Evolutionary conservation across 2,329 filamentous ascomycete species (phyloP), one percentile per base, ranked within the genome.

Genomic region (Fusarium guadeloupense): DNA sequence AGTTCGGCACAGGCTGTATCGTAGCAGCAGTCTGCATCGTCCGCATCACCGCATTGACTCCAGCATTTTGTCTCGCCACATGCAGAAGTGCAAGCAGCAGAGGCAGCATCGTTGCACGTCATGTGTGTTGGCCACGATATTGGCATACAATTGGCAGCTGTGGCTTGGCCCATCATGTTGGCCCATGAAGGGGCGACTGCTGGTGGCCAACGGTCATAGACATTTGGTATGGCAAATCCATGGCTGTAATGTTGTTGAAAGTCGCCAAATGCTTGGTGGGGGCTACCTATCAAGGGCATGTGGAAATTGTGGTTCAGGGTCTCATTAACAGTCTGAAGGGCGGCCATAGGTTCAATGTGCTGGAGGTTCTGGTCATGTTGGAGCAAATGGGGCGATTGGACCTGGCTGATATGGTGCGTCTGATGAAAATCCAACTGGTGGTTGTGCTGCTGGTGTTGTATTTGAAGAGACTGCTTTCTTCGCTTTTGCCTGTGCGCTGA

Each of bases 21-120:
- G 23, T 72, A 72, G 51, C 77, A 79, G 43, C 75, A 74, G 38
- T 76, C 68, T 41, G 61, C 72, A 17, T 69, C 68, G 20, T 69
- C 69, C 19, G 59, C 64, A 6, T 73, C 72, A 35, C 69, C 75
- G 42, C 64, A 78, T 37, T 77, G 67, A 59, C 72, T 75, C 33
- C 69, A 65, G 41, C 76, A 77, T 38, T 65, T 61, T 46, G 42
- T 35, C 23, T 56, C 57, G 16, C 50, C 73, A 47, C 76, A 78
- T 12, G 73, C 66, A 16, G 74, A 76, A 55, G 66, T 71, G 64
- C 76, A 77, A 26, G 72, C 70, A 41, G 71, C 66, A 16, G 75
- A 74, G 10, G 66, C 68, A 37, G 68, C 71, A 34, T 74, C 74
- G n/a, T 70, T 71, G n/a, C 68, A 68, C 7, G 55, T 45, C 49